Percentiles rank a stretch among this genome's conserved stretches.
Evolutionary conservation across 2,329 filamentous ascomycete genomes (phyloP).

Genomic region (Tolypocladium ovalisporum): DNA sequence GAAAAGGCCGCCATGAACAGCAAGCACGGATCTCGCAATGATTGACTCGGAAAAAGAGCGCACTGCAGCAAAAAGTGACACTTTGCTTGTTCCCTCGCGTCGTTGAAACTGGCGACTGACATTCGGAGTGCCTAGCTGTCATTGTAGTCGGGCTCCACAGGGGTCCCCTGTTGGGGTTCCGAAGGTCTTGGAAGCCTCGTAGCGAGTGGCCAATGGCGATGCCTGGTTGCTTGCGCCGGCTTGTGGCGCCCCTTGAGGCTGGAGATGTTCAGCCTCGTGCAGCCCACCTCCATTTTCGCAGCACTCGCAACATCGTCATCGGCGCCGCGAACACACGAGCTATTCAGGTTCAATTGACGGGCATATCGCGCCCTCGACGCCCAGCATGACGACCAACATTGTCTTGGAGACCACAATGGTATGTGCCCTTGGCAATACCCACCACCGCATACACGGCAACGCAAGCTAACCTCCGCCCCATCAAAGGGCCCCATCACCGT

Average conservation of each 20-base stretch:
- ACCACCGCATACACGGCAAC: not conserved
- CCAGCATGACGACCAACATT: conserved; percentile 64
- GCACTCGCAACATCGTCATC: not conserved
- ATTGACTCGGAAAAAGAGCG: not conserved
- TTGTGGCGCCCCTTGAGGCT: not conserved
- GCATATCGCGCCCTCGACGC: conserved; percentile 22
- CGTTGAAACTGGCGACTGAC: not conserved
- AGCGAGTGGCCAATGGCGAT: not conserved
- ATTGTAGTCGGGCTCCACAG: not conserved
- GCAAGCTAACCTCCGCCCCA: not conserved
- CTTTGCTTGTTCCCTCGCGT: not conserved
- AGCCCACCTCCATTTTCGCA: not conserved
- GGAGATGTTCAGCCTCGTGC: conserved; percentile 4
- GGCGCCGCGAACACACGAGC: not conserved
- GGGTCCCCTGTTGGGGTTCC: not conserved
- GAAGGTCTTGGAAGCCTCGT: not conserved
- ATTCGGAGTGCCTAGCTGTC: not conserved
- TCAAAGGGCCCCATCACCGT: conserved; percentile 67
- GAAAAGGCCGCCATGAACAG: not conserved
- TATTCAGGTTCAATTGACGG: not conserved
- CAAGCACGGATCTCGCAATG: too few species aligned
- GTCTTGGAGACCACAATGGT: conserved; percentile 81
- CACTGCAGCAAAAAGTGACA: not conserved
- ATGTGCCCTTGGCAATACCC: conserved; percentile 9
- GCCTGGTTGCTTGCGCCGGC: not conserved